Base-by-base conservation (phyloP, 805 yeast species). In the Starmera quercuum region DNA sequence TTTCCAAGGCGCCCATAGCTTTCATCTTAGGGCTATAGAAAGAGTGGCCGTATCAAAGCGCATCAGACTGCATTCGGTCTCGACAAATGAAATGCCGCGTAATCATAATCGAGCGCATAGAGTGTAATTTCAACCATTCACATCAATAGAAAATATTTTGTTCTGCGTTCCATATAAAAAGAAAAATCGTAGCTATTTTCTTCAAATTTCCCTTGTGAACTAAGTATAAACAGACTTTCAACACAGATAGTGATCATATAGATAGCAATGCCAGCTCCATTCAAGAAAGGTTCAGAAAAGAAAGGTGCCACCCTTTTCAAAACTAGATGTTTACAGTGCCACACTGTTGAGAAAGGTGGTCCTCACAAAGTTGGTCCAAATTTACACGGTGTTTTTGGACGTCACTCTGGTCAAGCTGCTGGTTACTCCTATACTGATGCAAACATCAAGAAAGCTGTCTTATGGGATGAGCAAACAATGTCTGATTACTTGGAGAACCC, bases 291-390 rank as follows among this genome's bases (percentile, higher is more conserved):
- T 64, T 74, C 77, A 54, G 85, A 77, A 47, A 78, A 81, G 73
- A 92, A 92, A 73, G 98, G 98, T 76, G 97, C 97, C 51, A 85
- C 85, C 61, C 75, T 92, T 49, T 92, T 92, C 82, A 92, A 92
- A 74, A 92, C 97, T 48, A 87, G 98, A 81, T 92, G 98, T 70
- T 74, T 87, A 53, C 97, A 92, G 74, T 92, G 98, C 68, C 98
- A 92, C 81, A 90, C 97, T 56, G 80, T 81, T 49, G 97, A 90
- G 66, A 73, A 71, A 43, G 95, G 95, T 59, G 97, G 95, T 45
- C 90, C 97, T 53, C 78, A 90, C 83, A 92, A 92, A 77, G 97
- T 90, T 56, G 98, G 98, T 66, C 98, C 98, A 62, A 92, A 90
- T 69, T 81, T 92, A 64, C 83, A 85, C 69, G 98, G 97, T 68